Evolutionary conservation across 768 basidiomycete genomes (phyloP).

Genomic region (Rhizopogon vulgaris): DNA sequence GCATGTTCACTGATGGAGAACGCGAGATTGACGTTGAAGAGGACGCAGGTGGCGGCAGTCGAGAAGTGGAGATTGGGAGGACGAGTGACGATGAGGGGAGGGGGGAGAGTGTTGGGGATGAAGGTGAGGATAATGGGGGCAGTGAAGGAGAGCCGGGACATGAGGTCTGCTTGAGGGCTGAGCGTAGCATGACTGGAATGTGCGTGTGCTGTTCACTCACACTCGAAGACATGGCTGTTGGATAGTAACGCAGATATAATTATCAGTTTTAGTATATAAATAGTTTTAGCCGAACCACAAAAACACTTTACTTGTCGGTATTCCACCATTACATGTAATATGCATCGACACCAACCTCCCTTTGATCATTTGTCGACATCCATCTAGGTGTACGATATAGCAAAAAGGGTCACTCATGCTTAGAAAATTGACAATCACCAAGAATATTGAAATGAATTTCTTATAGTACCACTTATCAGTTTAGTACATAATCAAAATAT

Average conservation of each 20-base stretch:
- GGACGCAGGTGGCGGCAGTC: slow-evolving; percentile 11
- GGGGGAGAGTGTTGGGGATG: slow-evolving; percentile 9
- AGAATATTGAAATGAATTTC: too few species aligned
- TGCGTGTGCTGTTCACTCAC: slow-evolving; percentile 8
- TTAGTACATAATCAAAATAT: slow-evolving; percentile 4
- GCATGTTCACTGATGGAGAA: slow-evolving; percentile 5
- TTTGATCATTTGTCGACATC: too few species aligned
- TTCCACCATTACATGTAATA: too few species aligned
- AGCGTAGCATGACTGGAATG: slow-evolving; percentile 29
- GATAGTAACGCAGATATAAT: too few species aligned
- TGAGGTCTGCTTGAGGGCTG: slow-evolving; percentile 11
- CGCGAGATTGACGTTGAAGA: slow-evolving; percentile 15
- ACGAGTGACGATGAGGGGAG: slow-evolving; percentile 16
- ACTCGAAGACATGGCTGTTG: neutral
- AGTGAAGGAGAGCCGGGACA: slow-evolving; percentile 3
- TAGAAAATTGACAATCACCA: too few species aligned
- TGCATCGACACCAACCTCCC: too few species aligned
- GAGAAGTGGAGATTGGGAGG: slow-evolving; percentile 12
- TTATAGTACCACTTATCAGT: too few species aligned
- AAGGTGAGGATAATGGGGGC: slow-evolving; percentile 17
- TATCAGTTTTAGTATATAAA: neutral
- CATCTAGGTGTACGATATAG: too few species aligned
- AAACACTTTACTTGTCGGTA: neutral
- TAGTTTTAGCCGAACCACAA: neutral
- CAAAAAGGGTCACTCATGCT: too few species aligned